Evolutionary conservation across 2,329 filamentous ascomycete genomes (phyloP).

Genomic region (Clonostachys rosea): DNA sequence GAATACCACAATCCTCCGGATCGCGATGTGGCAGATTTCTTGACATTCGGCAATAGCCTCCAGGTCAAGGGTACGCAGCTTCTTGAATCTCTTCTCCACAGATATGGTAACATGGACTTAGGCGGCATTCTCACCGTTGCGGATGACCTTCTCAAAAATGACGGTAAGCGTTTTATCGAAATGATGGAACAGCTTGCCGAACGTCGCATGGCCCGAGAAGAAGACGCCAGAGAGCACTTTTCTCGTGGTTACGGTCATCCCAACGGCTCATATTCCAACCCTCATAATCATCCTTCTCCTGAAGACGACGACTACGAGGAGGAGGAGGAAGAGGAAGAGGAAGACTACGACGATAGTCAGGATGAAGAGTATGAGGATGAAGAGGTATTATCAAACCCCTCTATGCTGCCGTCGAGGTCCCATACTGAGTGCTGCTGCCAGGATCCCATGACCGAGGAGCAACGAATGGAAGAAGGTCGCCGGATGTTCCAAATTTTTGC

Average conservation of each 20-base stretch:
- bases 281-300: slow-evolving; percentile 70
- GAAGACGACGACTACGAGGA: slow-evolving; percentile 74
- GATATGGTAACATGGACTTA: slow-evolving; percentile 49
- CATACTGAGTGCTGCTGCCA: slow-evolving; percentile 48
- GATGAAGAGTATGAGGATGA: slow-evolving; percentile 71
- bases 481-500: slow-evolving; percentile 99
- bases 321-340: slow-evolving; percentile 55
- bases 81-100: slow-evolving; percentile 34
- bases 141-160: slow-evolving; percentile 97
- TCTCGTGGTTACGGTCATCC: slow-evolving; percentile 54
- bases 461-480: slow-evolving; percentile 97
- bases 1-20: slow-evolving; percentile 37
- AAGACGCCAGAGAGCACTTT: slow-evolving; percentile 66
- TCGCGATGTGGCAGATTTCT: slow-evolving; percentile 76
- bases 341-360: slow-evolving; percentile 58
- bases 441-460: slow-evolving; percentile 96
- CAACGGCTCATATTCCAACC: slow-evolving; percentile 51
- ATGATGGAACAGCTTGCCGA: slow-evolving; percentile 99
- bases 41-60: slow-evolving; percentile 95
- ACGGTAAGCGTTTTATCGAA: slow-evolving; percentile 98
- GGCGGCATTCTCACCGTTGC: slow-evolving; percentile 98
- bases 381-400: slow-evolving; percentile 56
- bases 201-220: slow-evolving; percentile 93
- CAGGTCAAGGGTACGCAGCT: slow-evolving; percentile 76
- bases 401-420: slow-evolving; percentile 29